Percentiles rank a stretch among this genome's conserved stretches.
These are phyloP conservation scores for Boletus sp. DNA, from an alignment of 768 basidiomycete genomes.

Conservation along the genomic window DNA sequence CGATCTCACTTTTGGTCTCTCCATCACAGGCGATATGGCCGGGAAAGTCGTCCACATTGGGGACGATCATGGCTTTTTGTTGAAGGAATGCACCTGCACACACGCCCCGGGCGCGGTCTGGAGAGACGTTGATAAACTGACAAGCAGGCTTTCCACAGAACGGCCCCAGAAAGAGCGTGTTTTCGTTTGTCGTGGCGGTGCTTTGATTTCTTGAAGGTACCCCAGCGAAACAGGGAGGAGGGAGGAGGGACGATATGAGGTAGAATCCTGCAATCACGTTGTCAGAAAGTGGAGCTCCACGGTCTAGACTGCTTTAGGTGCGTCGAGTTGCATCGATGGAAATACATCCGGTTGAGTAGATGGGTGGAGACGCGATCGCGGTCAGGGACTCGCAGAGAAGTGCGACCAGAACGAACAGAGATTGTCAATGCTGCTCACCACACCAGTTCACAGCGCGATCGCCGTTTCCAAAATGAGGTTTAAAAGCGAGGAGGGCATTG, in stretches of 20 bases:
- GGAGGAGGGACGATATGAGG: conserved; percentile 63
- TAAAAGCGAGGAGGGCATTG: conserved; percentile 70
- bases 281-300: conserved; percentile 17
- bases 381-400: neutral
- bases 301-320: neutral
- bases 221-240: conserved; percentile 36
- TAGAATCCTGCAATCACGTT: conserved; percentile 71
- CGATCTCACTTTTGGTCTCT: conserved; percentile 87
- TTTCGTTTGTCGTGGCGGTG: conserved; percentile 7
- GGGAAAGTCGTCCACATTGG: conserved; percentile 76
- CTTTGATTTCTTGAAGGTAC: conserved; percentile 13
- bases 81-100: conserved; percentile 77
- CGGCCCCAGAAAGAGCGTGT: conserved; percentile 65
- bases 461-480: conserved; percentile 56
- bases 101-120: conserved; percentile 65
- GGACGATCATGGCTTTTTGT: conserved; percentile 60
- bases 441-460: conserved; percentile 87
- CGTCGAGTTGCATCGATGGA: neutral
- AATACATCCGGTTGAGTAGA: neutral
- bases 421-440: conserved; percentile 54
- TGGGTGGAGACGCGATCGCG: neutral
- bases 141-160: conserved; percentile 94
- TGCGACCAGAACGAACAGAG: neutral
- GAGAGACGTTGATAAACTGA: conserved; percentile 66
- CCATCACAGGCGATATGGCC: conserved; percentile 96